A percentile compares a stretch with the other conserved stretches of the same genome.
phyloP scores from a whole-genome alignment of 768 basidiomycete species.

The Dentipellis fragilis region DNA sequence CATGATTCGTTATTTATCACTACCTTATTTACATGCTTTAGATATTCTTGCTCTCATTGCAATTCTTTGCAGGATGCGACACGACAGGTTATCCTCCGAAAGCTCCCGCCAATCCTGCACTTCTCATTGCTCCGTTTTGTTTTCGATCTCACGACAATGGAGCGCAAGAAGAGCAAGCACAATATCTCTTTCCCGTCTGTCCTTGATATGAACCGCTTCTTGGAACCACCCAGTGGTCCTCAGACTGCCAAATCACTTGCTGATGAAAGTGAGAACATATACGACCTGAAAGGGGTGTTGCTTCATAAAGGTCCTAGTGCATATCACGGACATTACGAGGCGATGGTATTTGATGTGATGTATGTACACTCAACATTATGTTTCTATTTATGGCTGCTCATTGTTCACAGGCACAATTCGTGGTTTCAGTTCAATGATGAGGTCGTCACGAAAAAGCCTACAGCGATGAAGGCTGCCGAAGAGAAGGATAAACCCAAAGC shows the following conservation, averaged over 20 bases:
- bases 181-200: conserved; percentile 64
- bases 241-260: neutral
- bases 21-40: conserved; percentile 19
- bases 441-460: conserved; percentile 52
- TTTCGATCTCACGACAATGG: conserved; percentile 68
- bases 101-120: conserved; percentile 82
- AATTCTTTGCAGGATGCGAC: conserved; percentile 66
- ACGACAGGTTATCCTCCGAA: conserved; percentile 58
- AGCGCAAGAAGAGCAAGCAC: conserved; percentile 83
- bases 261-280: conserved; percentile 30
- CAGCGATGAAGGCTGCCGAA: conserved; percentile 33
- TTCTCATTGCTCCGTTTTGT: conserved; percentile 92
- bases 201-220: conserved; percentile 64
- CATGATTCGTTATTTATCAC: neutral
- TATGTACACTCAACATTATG: conserved; percentile 26
- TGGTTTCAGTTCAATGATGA: conserved; percentile 98
- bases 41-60: conserved; percentile 77
- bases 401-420: conserved; percentile 37
- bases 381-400: neutral
- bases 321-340: conserved; percentile 85
- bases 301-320: conserved; percentile 90
- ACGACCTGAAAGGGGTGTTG: conserved; percentile 78
- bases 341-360: conserved; percentile 68
- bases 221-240: conserved; percentile 17
- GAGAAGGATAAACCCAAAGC: conserved; percentile 17